Evolutionary conservation across 192 early-diverging fungal species (phyloP).

Genomic region (Coemansia brasiliensis): DNA sequence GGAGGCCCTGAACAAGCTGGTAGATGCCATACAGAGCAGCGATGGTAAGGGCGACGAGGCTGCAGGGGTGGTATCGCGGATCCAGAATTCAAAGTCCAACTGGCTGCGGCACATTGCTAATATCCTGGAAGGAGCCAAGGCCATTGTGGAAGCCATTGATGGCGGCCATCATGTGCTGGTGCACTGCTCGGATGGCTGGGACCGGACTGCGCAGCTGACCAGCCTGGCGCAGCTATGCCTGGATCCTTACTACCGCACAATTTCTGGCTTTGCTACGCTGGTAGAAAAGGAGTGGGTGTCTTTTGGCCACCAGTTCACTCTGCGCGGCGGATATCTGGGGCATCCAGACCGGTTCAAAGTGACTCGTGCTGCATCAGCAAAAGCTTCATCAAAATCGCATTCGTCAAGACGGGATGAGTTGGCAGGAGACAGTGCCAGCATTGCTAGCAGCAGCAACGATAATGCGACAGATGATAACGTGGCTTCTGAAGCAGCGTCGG

Average conservation of each 20-base stretch:
- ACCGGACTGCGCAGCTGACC: slow-evolving; percentile 92
- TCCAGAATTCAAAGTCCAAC: slow-evolving; percentile 65
- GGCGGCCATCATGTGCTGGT: slow-evolving; percentile 83
- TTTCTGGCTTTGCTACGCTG: slow-evolving; percentile 85
- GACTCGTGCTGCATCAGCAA: slow-evolving; percentile 9
- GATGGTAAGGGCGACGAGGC: slow-evolving; percentile 4
- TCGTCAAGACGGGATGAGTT: background rate
- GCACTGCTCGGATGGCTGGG: slow-evolving; percentile 99
- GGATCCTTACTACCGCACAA: slow-evolving; percentile 95
- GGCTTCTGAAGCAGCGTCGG: background rate
- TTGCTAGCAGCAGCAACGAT: background rate
- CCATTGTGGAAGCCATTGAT: slow-evolving; percentile 78
- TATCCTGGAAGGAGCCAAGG: slow-evolving; percentile 75
- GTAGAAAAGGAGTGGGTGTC: slow-evolving; percentile 98
- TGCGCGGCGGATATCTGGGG: slow-evolving; percentile 88
- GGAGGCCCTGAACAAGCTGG: slow-evolving; percentile 79
- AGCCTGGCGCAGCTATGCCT: slow-evolving; percentile 87
- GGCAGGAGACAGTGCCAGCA: slow-evolving; percentile 1
- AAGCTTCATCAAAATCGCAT: background rate
- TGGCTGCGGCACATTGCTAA: slow-evolving; percentile 88
- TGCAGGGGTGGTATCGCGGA: slow-evolving; percentile 51
- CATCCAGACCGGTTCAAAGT: slow-evolving; percentile 71
- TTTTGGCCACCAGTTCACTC: slow-evolving; percentile 95
- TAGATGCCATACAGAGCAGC: slow-evolving; percentile 55
- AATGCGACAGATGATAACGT: background rate